Conservation (phyloP, 1,139 yeast genomes). For the Diutina sp. region DNA sequence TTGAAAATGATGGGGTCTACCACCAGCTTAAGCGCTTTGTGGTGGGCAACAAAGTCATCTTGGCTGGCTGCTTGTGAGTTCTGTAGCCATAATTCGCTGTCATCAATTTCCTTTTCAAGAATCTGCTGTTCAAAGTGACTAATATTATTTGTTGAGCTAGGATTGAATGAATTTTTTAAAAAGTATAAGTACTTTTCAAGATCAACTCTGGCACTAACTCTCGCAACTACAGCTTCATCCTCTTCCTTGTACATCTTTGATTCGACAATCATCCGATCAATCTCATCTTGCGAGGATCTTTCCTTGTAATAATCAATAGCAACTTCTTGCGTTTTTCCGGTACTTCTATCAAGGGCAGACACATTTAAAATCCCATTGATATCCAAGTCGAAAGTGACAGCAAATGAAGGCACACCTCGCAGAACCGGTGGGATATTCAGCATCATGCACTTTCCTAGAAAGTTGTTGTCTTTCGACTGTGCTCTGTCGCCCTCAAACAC, state of each 20-base stretch:
- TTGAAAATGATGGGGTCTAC: conserved; percentile 92
- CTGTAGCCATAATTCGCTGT: conserved; percentile 69
- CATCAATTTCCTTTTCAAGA: conserved; percentile 76
- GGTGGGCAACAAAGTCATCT: conserved; percentile 92
- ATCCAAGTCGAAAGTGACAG: conserved; percentile 1
- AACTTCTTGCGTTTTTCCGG: conserved; percentile 53
- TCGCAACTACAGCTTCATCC: neutral
- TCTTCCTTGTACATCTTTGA: no score
- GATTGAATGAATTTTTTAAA: conserved; percentile 31
- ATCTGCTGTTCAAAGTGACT: conserved; percentile 90
- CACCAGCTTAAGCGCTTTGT: conserved; percentile 68
- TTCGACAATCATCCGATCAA: conserved; percentile 66
- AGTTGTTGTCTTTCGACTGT: neutral
- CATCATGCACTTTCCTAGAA: neutral
- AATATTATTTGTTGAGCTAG: conserved; percentile 46
- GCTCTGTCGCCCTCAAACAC: conserved; percentile 1
- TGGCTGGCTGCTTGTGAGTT: conserved; percentile 77
- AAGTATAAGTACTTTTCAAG: conserved; percentile 81
- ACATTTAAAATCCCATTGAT: neutral
- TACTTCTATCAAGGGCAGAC: neutral
- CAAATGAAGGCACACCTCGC: neutral
- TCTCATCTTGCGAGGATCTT: conserved; percentile 84
- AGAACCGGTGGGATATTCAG: conserved; percentile 1
- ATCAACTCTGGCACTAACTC: conserved; percentile 32
- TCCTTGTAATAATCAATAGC: conserved; percentile 96